These are phyloP conservation scores for Cladosporium sp. DNA, from an alignment of 2,329 filamentous ascomycete species.

Conservation along the genomic window DNA sequence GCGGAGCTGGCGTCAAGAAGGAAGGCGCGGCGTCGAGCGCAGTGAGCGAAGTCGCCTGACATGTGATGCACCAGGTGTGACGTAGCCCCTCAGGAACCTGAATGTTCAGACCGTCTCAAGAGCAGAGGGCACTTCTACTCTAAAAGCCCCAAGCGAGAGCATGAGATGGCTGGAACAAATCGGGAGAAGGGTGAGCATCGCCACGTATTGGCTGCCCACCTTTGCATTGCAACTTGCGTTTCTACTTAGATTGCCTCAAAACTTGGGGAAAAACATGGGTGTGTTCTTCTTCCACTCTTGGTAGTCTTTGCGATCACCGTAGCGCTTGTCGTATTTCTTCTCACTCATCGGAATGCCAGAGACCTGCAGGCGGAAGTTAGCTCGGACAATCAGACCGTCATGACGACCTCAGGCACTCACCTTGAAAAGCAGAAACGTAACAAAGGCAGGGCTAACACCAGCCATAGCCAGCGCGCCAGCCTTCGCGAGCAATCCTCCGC, in stretches of 20 bases:
- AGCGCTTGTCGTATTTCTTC: slow-evolving; percentile 61
- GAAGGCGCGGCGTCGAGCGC: no score
- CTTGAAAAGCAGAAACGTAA: slow-evolving; percentile 56
- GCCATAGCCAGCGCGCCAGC: slow-evolving; percentile 45
- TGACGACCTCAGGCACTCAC: slow-evolving; percentile 35
- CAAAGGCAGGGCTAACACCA: slow-evolving; percentile 58
- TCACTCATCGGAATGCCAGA: slow-evolving; percentile 60
- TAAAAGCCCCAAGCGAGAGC: no score
- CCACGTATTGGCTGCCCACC: no score
- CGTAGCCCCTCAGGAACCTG: no score
- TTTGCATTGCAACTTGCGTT: no score
- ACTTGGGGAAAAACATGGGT: slow-evolving; percentile 57
- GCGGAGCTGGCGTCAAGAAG: no score
- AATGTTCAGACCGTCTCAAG: no score
- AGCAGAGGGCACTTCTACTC: no score
- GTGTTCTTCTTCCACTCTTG: slow-evolving; percentile 62
- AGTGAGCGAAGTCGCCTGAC: no score
- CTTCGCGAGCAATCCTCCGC: slow-evolving; percentile 38
- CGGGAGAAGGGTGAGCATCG: no score
- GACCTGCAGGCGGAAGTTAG: slow-evolving; percentile 25
- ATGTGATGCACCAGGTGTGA: no score
- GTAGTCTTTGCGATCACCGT: slow-evolving; percentile 59
- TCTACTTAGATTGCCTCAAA: slow-evolving; percentile 31
- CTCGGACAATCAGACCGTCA: not conserved
- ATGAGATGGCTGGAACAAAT: no score